phyloP scores from a whole-genome alignment of 257 asterid genomes.

The Mentha longifolia region DNA sequence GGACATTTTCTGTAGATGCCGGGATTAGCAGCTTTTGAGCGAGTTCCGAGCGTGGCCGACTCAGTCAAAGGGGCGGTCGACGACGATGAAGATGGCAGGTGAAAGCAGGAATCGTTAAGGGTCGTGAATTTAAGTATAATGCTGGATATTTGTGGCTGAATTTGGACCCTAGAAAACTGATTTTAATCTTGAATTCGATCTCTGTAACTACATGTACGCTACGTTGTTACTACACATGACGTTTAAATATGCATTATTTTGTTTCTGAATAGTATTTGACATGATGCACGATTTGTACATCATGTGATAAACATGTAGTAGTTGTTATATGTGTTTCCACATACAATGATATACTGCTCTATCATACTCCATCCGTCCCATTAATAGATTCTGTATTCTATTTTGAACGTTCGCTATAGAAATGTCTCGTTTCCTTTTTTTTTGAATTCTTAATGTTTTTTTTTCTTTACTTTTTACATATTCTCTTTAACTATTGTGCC shows the following conservation, averaged over 20 bases:
- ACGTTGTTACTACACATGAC: neutral
- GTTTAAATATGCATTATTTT: neutral
- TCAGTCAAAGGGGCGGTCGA: too few species aligned
- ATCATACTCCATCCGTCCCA: too few species aligned
- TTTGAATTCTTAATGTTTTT: too few species aligned
- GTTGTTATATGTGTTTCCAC: too few species aligned
- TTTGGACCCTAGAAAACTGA: constrained; percentile 25
- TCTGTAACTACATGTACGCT: constrained; percentile 1
- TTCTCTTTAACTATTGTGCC: too few species aligned
- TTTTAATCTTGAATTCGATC: constrained; percentile 4
- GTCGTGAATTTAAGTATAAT: constrained; percentile 39
- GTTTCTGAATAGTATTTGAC: neutral
- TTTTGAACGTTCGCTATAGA: too few species aligned
- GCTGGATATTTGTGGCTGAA: constrained; percentile 36
- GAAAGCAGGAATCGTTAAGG: constrained; percentile 17
- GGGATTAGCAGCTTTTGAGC: constrained; percentile 45
- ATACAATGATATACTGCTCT: too few species aligned
- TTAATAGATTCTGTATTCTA: too few species aligned
- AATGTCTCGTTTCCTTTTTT: too few species aligned
- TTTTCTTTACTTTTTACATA: too few species aligned
- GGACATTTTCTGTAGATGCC: constrained; percentile 22
- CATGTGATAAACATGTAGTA: neutral
- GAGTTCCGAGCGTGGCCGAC: neutral
- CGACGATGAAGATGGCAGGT: neutral
- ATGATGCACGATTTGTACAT: neutral